Evolutionary conservation across 1,284 basidiomycete species (phyloP).

Genomic region (Binderoboletus segoi): DNA sequence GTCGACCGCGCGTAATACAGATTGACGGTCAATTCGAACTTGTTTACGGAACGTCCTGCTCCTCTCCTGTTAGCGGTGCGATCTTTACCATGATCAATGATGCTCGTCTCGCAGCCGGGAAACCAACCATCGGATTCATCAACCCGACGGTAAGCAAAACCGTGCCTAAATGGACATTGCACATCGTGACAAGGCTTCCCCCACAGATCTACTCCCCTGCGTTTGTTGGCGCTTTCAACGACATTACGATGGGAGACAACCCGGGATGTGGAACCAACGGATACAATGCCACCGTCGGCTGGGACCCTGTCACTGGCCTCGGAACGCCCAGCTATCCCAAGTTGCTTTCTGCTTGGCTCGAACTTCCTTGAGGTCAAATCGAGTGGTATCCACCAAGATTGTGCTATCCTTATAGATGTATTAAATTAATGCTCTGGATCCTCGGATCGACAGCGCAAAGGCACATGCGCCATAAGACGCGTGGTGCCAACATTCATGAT

Average conservation of each 20-base stretch:
- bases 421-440: too few relatives aligned
- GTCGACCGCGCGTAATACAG: background rate
- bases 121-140: slow-evolving; percentile 42
- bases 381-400: too few relatives aligned
- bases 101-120: slow-evolving; percentile 40
- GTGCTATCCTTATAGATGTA: too few relatives aligned
- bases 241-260: slow-evolving; percentile 44
- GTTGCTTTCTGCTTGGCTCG: too few relatives aligned
- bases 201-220: slow-evolving; percentile 22
- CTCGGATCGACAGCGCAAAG: too few relatives aligned
- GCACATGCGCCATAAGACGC: too few relatives aligned
- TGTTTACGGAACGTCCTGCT: slow-evolving; percentile 41
- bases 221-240: slow-evolving; percentile 35
- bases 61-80: slow-evolving; percentile 42
- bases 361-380: too few relatives aligned
- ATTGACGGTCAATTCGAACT: slow-evolving; percentile 39
- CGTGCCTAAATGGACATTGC: too few relatives aligned
- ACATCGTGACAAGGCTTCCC: too few relatives aligned
- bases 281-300: slow-evolving; percentile 36
- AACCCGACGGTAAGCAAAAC: slow-evolving; percentile 31
- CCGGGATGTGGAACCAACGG: slow-evolving; percentile 41
- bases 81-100: slow-evolving; percentile 53
- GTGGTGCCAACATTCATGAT: too few relatives aligned
- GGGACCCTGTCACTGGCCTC: slow-evolving; percentile 41
- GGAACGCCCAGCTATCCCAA: slow-evolving; percentile 34